Percentiles rank a stretch among this genome's conserved stretches.
Evolutionary conservation across 2,329 filamentous ascomycete species (phyloP).

Genomic region (Calonectria pseudoturangicola): DNA sequence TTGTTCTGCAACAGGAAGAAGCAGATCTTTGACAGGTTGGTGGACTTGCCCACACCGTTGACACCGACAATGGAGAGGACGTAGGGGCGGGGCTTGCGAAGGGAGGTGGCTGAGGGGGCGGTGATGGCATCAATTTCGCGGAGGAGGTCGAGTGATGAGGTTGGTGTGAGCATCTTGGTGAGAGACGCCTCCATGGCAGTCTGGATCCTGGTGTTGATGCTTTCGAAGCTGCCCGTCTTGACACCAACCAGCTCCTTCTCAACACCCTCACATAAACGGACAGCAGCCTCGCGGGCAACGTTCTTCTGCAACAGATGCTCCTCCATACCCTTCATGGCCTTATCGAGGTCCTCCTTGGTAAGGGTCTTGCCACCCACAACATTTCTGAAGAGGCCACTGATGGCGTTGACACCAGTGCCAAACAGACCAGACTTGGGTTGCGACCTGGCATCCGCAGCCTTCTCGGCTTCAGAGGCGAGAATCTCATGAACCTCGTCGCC

Average conservation of each 20-base stretch:
- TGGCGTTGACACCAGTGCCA: slow-evolving; percentile 85
- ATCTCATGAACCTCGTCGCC: slow-evolving; percentile 96
- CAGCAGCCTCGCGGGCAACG: slow-evolving; percentile 93
- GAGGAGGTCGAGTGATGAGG: slow-evolving; percentile 93
- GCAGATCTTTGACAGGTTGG: slow-evolving; percentile 97
- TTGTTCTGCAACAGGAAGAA: slow-evolving; percentile 99
- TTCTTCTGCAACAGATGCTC: slow-evolving; percentile 97
- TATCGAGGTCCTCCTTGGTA: slow-evolving; percentile 91
- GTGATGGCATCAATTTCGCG: slow-evolving; percentile 91
- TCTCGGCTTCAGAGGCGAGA: slow-evolving; percentile 83
- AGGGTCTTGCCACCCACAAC: slow-evolving; percentile 95
- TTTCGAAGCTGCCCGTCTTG: slow-evolving; percentile 95
- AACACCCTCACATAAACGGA: slow-evolving; percentile 92
- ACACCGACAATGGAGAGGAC: slow-evolving; percentile 99
- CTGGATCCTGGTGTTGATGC: slow-evolving; percentile 87
- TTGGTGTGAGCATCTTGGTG: slow-evolving; percentile 96
- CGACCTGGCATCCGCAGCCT: slow-evolving; percentile 67
- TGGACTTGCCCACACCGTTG: slow-evolving; percentile 98
- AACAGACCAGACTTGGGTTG: slow-evolving; percentile 79
- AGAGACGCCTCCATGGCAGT: slow-evolving; percentile 94
- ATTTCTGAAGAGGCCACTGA: slow-evolving; percentile 93
- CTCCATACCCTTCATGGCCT: slow-evolving; percentile 96
- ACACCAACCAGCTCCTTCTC: slow-evolving; percentile 92
- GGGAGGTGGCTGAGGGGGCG: slow-evolving; percentile 77
- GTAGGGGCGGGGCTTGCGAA: slow-evolving; percentile 84